Base-by-base conservation (phyloP, 108 stramenopile species). In the Skeletonema grethae region DNA sequence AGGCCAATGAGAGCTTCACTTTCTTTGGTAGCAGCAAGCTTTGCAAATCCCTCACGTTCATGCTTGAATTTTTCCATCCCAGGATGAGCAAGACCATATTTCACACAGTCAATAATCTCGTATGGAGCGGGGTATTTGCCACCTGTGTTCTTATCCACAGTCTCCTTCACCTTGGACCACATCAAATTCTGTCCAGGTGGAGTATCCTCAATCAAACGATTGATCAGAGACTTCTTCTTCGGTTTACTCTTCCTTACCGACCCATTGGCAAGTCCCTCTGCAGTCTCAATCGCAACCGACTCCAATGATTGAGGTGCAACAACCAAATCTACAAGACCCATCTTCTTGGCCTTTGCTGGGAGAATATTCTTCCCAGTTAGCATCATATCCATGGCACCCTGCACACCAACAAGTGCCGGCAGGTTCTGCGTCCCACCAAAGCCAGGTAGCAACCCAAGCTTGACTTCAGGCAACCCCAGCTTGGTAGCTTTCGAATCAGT, bases 381-480 rank as follows among this genome's bases (percentile, higher is more conserved):
- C 91, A 97, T 98, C 94, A 97, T 97, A 78, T 98, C 97, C 92
- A 98, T 89, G 8, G 96, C 96, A 41, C 82, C 82, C 84, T 94
- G 95, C 16, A 96, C 63, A 9, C 99, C 99, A 7, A 98, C 96
- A 11, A 97, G 76, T 29, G 87, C 81, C 16, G 85, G 95, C 15
- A 99, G 86, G 58, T 97, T 97, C 77, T 99, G 98, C 18, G 98
- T 98, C 35, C 99, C 99, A 12, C 97, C 99, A 77, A 98, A 97
- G 29, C 99, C 99, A 1, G 99, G 99, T 60, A 99, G 73, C 22
- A 99, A 72, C 30, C 99, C 99, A 31, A 99, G 83, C 86, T 98
- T 97, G 61, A 99, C 97, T 85, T 99, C 99, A 9, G 99, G 98
- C 43, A 99, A 75, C 12, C 97, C 97, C 45, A 98, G 70, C 67